phyloP scores from a whole-genome alignment of 768 basidiomycete genomes.

The Leccinum broughii region DNA sequence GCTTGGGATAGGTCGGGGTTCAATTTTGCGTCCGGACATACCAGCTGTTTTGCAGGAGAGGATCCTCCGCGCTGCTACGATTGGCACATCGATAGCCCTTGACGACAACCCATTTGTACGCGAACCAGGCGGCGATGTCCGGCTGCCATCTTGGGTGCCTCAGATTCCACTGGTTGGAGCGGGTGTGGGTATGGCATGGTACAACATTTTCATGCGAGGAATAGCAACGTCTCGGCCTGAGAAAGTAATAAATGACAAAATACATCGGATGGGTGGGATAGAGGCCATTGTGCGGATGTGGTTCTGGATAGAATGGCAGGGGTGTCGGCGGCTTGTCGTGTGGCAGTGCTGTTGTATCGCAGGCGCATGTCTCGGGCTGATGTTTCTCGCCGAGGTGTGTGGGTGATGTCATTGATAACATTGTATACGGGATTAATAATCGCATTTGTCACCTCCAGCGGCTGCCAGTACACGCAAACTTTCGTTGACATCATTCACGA shows the following conservation, averaged over 20 bases:
- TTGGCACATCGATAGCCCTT: constrained; percentile 17
- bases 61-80: constrained; percentile 1
- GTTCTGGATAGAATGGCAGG: constrained; percentile 38
- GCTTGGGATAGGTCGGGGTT: constrained; percentile 71
- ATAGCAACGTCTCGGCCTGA: constrained; percentile 37
- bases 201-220: constrained; percentile 55
- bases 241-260: neutral
- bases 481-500: neutral
- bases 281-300: constrained; percentile 47
- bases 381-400: neutral
- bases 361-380: neutral
- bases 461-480: neutral
- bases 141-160: constrained; percentile 34
- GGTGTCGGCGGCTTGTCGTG: constrained; percentile 3
- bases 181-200: constrained; percentile 65
- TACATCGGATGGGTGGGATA: constrained; percentile 33
- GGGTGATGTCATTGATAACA: constrained; percentile 2
- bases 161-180: constrained; percentile 66
- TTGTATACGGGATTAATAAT: neutral
- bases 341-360: constrained; percentile 1
- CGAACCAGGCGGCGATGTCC: constrained; percentile 37
- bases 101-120: constrained; percentile 37
- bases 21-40: constrained; percentile 62
- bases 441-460: neutral
- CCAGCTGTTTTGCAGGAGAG: constrained; percentile 41